phyloP scores from a whole-genome alignment of 305 asterid genomes.

The Fraxinus sp. region DNA sequence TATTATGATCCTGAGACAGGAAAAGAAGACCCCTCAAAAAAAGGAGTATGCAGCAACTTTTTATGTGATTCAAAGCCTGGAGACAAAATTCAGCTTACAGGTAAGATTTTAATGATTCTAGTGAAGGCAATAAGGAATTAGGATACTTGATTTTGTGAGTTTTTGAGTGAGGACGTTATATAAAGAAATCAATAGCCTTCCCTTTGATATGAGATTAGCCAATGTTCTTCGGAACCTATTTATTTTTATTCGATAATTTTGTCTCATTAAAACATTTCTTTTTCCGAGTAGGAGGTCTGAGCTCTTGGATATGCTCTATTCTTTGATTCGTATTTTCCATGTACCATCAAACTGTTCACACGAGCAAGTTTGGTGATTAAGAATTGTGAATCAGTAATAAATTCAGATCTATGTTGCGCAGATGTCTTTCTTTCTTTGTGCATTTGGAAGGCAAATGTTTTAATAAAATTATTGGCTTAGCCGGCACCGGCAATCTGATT shows the following conservation, averaged over 20 bases:
- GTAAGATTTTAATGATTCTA: conserved; percentile 29
- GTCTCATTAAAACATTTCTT: background rate
- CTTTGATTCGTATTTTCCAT: background rate
- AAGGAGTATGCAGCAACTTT: conserved; percentile 89
- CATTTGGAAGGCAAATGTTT: background rate
- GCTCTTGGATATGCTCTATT: background rate
- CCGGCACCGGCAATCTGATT: background rate
- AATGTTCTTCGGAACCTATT: background rate
- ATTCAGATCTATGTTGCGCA: background rate
- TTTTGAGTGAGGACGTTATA: background rate
- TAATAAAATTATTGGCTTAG: background rate
- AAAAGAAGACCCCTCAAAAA: conserved; percentile 78
- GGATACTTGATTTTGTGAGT: background rate
- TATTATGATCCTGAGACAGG: conserved; percentile 92
- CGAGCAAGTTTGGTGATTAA: background rate
- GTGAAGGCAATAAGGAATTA: background rate
- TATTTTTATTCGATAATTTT: background rate
- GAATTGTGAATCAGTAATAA: background rate
- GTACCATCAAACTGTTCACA: background rate
- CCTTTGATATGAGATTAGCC: background rate
- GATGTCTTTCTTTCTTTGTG: background rate
- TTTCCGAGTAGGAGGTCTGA: background rate
- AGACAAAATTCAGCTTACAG: conserved; percentile 81
- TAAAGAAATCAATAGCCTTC: background rate
- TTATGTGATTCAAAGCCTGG: conserved; percentile 86